Percentiles rank a stretch among this genome's conserved stretches.
Conservation (phyloP, 2,329 filamentous ascomycete genomes). For the Stagonosporopsis cucurbitacearum region DNA sequence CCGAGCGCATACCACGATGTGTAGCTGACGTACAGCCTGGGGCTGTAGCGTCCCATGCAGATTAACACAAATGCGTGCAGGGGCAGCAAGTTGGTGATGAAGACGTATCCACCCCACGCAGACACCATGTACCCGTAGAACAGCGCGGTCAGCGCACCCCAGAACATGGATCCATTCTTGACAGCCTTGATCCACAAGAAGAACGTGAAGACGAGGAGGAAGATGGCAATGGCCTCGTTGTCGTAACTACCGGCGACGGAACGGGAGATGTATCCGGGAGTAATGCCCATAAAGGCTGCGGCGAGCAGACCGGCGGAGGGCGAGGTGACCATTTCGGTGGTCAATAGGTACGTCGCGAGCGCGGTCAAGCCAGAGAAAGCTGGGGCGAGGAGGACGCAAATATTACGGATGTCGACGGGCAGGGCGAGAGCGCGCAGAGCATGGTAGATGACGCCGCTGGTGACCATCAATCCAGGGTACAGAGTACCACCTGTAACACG, state of each 20-base stretch:
- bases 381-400: constrained; percentile 94
- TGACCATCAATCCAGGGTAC: constrained; percentile 98
- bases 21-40: constrained; percentile 92
- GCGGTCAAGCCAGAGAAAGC: constrained; percentile 94
- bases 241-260: constrained; percentile 98
- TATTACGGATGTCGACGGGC: constrained; percentile 97
- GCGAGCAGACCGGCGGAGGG: constrained; percentile 93
- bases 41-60: constrained; percentile 96
- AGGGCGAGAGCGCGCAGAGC: constrained; percentile 85
- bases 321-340: constrained; percentile 95
- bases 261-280: constrained; percentile 95
- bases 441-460: constrained; percentile 96
- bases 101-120: constrained; percentile 99
- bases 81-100: constrained; percentile 96
- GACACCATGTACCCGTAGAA: constrained; percentile 99
- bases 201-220: constrained; percentile 97
- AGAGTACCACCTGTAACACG: constrained; percentile 98
- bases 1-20: constrained; percentile 98
- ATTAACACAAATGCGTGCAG: constrained; percentile 93
- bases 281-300: constrained; percentile 95
- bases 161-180: constrained; percentile 95
- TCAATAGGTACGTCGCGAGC: constrained; percentile 90
- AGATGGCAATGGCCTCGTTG: constrained; percentile 99
- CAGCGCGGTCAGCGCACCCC: constrained; percentile 90
- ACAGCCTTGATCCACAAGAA: constrained; percentile 99